These are phyloP conservation scores for Uronychia binucleata DNA, from an alignment of 73 alveolate species.

Conservation along the genomic window DNA sequence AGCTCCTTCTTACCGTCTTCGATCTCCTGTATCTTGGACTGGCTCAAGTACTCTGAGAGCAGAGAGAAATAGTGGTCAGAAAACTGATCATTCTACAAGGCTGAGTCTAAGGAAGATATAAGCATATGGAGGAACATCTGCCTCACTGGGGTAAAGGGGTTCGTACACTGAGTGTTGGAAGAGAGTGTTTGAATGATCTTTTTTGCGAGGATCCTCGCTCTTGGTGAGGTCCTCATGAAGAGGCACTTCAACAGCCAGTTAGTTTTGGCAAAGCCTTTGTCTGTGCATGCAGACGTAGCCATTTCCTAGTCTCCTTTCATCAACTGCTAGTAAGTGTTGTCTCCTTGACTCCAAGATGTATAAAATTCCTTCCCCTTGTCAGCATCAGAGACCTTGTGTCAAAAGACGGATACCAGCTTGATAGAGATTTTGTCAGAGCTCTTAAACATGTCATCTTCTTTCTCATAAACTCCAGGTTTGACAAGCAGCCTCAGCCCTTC, in stretches of 20 bases:
- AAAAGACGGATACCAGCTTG: too few species aligned
- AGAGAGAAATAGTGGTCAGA: neutral
- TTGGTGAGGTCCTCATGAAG: neutral
- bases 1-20: too few species aligned
- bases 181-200: neutral
- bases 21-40: neutral
- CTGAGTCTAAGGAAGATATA: neutral
- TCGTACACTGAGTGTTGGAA: neutral
- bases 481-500: neutral
- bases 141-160: too few species aligned
- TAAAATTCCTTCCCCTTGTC: too few species aligned
- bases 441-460: too few species aligned
- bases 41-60: neutral
- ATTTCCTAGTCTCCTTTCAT: neutral
- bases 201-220: neutral
- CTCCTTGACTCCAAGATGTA: neutral
- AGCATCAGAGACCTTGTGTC: too few species aligned
- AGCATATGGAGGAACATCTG: neutral
- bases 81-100: neutral
- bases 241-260: neutral
- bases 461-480: too few species aligned
- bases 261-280: neutral
- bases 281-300: neutral
- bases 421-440: too few species aligned
- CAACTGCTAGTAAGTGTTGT: neutral